These are phyloP conservation scores for Nannochloropsis salina DNA, from an alignment of 108 stramenopile species.

Conservation along the genomic window DNA sequence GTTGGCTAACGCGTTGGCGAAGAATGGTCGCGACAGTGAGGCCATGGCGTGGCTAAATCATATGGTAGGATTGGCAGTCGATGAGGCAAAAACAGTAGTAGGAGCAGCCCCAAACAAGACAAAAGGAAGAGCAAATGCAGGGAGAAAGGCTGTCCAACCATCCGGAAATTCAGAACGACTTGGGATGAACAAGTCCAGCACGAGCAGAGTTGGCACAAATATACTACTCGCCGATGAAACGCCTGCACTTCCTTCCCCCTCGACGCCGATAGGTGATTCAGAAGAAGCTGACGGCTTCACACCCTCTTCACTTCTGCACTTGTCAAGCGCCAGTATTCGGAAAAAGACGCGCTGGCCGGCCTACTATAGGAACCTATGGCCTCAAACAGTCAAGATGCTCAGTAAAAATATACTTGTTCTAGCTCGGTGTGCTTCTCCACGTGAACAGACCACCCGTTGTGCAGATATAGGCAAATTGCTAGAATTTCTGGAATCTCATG, in stretches of 20 bases:
- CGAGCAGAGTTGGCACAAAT: not conserved
- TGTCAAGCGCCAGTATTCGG: not conserved
- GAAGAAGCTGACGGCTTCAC: not conserved
- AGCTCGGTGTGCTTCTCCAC: not conserved
- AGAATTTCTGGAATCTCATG: not conserved
- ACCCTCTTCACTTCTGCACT: not conserved
- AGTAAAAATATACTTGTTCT: not conserved
- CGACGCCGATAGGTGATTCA: too few relatives aligned
- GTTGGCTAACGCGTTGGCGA: not conserved
- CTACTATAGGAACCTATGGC: not conserved
- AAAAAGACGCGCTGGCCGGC: slow-evolving; percentile 2
- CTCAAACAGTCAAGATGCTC: not conserved
- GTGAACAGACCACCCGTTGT: not conserved
- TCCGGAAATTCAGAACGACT: not conserved
- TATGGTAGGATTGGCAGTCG: not conserved
- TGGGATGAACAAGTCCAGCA: not conserved
- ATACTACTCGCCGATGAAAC: not conserved
- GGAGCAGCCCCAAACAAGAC: not conserved
- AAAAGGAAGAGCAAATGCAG: not conserved
- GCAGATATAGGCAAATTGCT: not conserved
- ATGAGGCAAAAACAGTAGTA: not conserved
- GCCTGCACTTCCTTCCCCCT: not conserved
- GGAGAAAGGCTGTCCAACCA: not conserved
- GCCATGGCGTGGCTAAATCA: not conserved
- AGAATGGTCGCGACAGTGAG: not conserved